A percentile compares a stretch with the other conserved stretches of the same genome.
phyloP scores from a whole-genome alignment of 805 yeast species.

The Cyberlindnera subsufficiens region DNA sequence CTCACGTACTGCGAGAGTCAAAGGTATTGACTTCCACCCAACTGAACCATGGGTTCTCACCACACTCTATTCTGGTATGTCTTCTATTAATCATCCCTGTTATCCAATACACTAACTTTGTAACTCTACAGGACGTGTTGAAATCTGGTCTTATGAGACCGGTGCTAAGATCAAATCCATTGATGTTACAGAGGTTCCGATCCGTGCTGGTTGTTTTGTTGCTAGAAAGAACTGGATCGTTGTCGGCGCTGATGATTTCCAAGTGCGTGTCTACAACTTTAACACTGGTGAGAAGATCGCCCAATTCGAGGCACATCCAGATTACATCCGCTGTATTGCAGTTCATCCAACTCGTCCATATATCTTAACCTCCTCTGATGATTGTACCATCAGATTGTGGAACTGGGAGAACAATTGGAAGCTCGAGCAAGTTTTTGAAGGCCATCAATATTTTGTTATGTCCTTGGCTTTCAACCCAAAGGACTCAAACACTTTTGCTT shows the following conservation, averaged over 20 bases:
- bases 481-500: slow-evolving; percentile 95
- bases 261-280: slow-evolving; percentile 87
- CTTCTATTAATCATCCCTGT: background rate
- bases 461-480: slow-evolving; percentile 93
- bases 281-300: slow-evolving; percentile 92
- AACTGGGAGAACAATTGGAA: slow-evolving; percentile 96
- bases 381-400: slow-evolving; percentile 88
- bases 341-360: slow-evolving; percentile 94
- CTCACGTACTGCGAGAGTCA: slow-evolving; percentile 92
- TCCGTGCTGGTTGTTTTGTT: slow-evolving; percentile 90
- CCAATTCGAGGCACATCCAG: slow-evolving; percentile 98
- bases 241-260: slow-evolving; percentile 94
- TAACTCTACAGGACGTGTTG: slow-evolving; percentile 40
- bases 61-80: slow-evolving; percentile 81
- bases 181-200: slow-evolving; percentile 94
- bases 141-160: slow-evolving; percentile 93
- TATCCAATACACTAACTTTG: background rate
- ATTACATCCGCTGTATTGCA: slow-evolving; percentile 87
- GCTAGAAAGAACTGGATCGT: slow-evolving; percentile 97
- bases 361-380: slow-evolving; percentile 86
- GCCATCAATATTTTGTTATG: slow-evolving; percentile 95
- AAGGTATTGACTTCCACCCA: slow-evolving; percentile 97
- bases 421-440: slow-evolving; percentile 84
- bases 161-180: slow-evolving; percentile 76
- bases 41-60: slow-evolving; percentile 95